Evolutionary conservation across 768 basidiomycete genomes (phyloP).

Genomic region (Tylopilus intermedius): DNA sequence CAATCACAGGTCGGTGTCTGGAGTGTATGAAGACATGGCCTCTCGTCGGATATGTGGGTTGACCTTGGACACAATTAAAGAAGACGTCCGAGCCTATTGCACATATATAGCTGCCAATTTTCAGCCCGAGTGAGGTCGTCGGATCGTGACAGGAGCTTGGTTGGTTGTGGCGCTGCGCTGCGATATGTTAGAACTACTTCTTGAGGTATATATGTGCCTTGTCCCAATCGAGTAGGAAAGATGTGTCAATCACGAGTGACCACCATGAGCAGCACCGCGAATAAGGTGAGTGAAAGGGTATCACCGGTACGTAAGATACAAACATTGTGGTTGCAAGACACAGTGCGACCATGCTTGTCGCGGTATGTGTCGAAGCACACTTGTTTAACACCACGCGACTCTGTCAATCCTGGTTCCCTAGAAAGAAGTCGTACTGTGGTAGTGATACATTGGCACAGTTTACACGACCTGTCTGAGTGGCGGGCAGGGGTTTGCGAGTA

Average conservation of each 20-base stretch:
- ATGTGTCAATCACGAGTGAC: not conserved
- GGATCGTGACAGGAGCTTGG: not conserved
- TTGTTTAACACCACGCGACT: too few relatives aligned
- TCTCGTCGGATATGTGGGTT: not conserved
- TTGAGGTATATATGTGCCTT: not conserved
- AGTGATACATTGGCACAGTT: too few relatives aligned
- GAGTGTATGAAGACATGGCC: constrained; percentile 17
- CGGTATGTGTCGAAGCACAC: too few relatives aligned
- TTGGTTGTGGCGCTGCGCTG: not conserved
- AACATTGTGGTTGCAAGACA: too few relatives aligned
- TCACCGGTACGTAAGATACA: not conserved
- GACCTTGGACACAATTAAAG: not conserved
- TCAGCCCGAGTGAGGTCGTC: too few relatives aligned
- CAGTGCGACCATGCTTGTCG: too few relatives aligned
- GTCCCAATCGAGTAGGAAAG: not conserved
- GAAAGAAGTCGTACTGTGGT: too few relatives aligned
- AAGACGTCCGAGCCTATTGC: not conserved
- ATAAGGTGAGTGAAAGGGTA: not conserved
- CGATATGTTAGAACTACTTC: too few relatives aligned
- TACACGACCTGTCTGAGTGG: too few relatives aligned
- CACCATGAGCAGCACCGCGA: not conserved
- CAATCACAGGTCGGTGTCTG: constrained; percentile 22
- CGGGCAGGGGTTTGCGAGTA: not conserved
- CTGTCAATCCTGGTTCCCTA: too few relatives aligned
- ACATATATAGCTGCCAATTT: not conserved